phyloP scores from a whole-genome alignment of 225 moss, liverwort and hornwort genomes.

The Bryoerythrophyllum caledonicum region DNA sequence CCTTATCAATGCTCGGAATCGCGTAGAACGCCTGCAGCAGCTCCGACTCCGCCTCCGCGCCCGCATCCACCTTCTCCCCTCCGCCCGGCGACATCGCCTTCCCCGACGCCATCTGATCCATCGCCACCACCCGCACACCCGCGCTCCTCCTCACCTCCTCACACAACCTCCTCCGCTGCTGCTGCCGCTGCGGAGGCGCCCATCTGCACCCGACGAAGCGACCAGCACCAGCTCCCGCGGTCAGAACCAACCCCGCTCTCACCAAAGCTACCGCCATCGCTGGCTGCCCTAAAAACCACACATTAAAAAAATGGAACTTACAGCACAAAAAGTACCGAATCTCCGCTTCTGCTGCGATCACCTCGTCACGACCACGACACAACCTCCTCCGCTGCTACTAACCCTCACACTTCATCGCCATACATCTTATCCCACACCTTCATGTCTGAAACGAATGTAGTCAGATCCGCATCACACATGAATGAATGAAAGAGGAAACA shows the following conservation, averaged over 20 bases:
- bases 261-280: conserved; percentile 28
- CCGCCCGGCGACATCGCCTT: conserved; percentile 45
- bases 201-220: conserved; percentile 38
- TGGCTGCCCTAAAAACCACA: conserved; percentile 4
- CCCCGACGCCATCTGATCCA: conserved; percentile 68
- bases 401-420: conserved; percentile 11
- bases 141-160: conserved; percentile 13
- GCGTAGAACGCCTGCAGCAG: conserved; percentile 87
- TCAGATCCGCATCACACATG: not conserved
- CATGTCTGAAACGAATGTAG: conserved; percentile 23
- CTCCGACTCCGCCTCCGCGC: conserved; percentile 73
- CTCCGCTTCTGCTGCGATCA: conserved; percentile 11
- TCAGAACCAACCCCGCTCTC: conserved; percentile 31
- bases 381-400: not conserved
- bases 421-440: conserved; percentile 15
- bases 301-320: conserved; percentile 34
- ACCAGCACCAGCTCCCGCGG: conserved; percentile 16
- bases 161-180: conserved; percentile 16
- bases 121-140: conserved; percentile 17
- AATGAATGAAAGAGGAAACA: conserved; percentile 9
- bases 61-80: conserved; percentile 50
- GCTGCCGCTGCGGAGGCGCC: conserved; percentile 2
- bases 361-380: not conserved
- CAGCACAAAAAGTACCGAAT: not conserved
- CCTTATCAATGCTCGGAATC: conserved; percentile 92